A percentile compares a stretch with the other conserved stretches of the same genome.
These are phyloP conservation scores for Aspergillus carlsbadensis DNA, from an alignment of 495 filamentous ascomycete genomes.

Conservation along the genomic window DNA sequence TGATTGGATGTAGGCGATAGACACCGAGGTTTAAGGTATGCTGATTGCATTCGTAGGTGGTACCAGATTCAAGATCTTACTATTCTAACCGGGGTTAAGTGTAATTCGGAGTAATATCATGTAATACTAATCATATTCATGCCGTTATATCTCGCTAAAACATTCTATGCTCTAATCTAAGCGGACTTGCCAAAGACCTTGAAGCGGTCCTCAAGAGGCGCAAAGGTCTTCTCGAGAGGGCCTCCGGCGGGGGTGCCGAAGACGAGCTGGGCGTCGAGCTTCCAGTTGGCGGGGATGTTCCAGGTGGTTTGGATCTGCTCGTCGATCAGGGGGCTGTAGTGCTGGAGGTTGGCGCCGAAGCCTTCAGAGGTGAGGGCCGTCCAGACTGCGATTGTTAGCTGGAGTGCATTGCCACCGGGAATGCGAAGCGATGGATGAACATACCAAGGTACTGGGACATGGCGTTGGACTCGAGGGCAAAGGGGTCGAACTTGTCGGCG, in stretches of 20 bases:
- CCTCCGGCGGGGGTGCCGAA: constrained; percentile 43
- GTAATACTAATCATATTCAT: neutral
- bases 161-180: constrained; percentile 16
- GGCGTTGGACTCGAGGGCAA: constrained; percentile 48
- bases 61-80: no score
- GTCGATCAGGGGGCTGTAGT: constrained; percentile 54
- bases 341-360: constrained; percentile 54
- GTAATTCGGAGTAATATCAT: neutral
- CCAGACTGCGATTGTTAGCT: constrained; percentile 38
- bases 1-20: no score
- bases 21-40: no score
- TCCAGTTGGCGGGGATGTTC: constrained; percentile 44
- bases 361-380: constrained; percentile 49
- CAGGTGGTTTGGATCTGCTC: constrained; percentile 40
- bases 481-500: constrained; percentile 50
- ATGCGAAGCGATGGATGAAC: constrained; percentile 1
- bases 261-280: constrained; percentile 51
- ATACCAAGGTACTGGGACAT: constrained; percentile 52
- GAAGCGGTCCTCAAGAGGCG: constrained; percentile 40
- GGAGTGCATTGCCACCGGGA: no score
- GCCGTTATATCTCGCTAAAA: neutral
- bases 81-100: no score
- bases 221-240: constrained; percentile 36
- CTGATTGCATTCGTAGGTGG: no score
- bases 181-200: constrained; percentile 40